These are phyloP conservation scores for Phytophthora constricta DNA, from an alignment of 352 stramenopile genomes.

Conservation along the genomic window DNA sequence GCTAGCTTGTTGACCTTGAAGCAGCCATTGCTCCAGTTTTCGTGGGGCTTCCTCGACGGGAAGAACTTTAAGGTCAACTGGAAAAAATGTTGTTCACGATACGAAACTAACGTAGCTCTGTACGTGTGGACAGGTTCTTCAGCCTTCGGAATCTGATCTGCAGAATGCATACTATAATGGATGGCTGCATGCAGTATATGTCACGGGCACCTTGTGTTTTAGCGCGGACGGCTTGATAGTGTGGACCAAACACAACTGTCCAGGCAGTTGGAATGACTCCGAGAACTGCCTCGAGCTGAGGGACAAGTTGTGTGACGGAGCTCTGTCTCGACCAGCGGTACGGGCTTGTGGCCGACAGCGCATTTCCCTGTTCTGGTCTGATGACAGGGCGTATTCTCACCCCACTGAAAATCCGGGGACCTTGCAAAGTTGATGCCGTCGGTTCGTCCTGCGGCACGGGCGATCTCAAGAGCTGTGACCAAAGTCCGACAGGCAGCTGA, in stretches of 20 bases:
- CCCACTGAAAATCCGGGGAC: conserved; percentile 1
- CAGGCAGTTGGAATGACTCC: conserved; percentile 26
- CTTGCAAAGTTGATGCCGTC: not conserved
- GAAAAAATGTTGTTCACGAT: not conserved
- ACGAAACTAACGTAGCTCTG: not conserved
- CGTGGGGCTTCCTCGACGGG: not conserved
- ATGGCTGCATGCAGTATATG: conserved; percentile 18
- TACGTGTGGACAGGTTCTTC: not conserved
- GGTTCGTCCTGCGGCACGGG: not conserved
- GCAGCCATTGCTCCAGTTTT: not conserved
- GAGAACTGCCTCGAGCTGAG: conserved; percentile 8
- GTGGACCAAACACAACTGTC: conserved; percentile 17
- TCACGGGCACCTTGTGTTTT: conserved; percentile 19
- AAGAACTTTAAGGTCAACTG: not conserved
- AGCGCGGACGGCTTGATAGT: conserved; percentile 21
- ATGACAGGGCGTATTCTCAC: conserved; percentile 4
- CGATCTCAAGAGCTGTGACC: not conserved
- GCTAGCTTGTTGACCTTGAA: not conserved
- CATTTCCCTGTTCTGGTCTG: not conserved
- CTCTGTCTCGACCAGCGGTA: not conserved
- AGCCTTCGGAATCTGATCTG: not conserved
- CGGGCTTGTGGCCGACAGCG: conserved; percentile 11
- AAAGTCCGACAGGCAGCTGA: not conserved
- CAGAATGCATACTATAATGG: conserved; percentile 30
- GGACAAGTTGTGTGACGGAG: not conserved